Evolutionary conservation across 2,329 filamentous ascomycete species (phyloP).

Genomic region (Colletotrichum coccodes): DNA sequence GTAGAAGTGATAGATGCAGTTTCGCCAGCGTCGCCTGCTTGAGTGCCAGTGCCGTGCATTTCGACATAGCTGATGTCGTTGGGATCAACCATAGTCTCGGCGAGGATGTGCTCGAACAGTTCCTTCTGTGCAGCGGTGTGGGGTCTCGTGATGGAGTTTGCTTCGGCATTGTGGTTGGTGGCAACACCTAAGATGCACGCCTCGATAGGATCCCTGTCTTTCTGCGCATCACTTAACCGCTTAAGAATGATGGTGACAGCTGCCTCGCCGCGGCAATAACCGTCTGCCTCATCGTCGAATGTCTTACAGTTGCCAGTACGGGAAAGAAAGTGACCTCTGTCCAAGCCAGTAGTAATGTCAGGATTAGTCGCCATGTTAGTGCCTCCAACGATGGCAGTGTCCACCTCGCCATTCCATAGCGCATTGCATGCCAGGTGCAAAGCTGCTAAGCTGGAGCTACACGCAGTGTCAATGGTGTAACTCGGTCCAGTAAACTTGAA

Average conservation of each 20-base stretch:
- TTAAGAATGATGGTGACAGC: slow-evolving; percentile 53
- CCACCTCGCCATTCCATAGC: slow-evolving; percentile 65
- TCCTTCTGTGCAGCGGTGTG: slow-evolving; percentile 46
- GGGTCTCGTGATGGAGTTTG: slow-evolving; percentile 52
- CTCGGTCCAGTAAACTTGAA: slow-evolving; percentile 81
- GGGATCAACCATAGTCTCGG: slow-evolving; percentile 59
- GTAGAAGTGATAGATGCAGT: slow-evolving; percentile 35
- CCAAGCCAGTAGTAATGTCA: slow-evolving; percentile 80
- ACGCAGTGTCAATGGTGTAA: slow-evolving; percentile 80
- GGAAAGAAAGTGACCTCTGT: slow-evolving; percentile 80
- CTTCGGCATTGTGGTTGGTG: slow-evolving; percentile 50
- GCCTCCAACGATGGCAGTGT: slow-evolving; percentile 83
- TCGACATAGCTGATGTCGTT: slow-evolving; percentile 52
- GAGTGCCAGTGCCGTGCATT: slow-evolving; percentile 53
- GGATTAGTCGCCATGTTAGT: slow-evolving; percentile 84
- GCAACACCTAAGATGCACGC: slow-evolving; percentile 48
- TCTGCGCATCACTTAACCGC: slow-evolving; percentile 48
- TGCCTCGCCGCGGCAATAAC: slow-evolving; percentile 60
- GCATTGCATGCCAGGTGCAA: slow-evolving; percentile 70
- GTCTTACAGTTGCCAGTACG: slow-evolving; percentile 82
- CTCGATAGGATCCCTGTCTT: slow-evolving; percentile 46
- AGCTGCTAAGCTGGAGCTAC: slow-evolving; percentile 78
- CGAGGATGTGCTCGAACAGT: slow-evolving; percentile 50
- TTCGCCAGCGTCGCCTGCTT: slow-evolving; percentile 38
- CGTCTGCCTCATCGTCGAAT: slow-evolving; percentile 72